These are phyloP conservation scores for Colletotrichum sp. DNA, from an alignment of 2,329 filamentous ascomycete species.

Conservation along the genomic window DNA sequence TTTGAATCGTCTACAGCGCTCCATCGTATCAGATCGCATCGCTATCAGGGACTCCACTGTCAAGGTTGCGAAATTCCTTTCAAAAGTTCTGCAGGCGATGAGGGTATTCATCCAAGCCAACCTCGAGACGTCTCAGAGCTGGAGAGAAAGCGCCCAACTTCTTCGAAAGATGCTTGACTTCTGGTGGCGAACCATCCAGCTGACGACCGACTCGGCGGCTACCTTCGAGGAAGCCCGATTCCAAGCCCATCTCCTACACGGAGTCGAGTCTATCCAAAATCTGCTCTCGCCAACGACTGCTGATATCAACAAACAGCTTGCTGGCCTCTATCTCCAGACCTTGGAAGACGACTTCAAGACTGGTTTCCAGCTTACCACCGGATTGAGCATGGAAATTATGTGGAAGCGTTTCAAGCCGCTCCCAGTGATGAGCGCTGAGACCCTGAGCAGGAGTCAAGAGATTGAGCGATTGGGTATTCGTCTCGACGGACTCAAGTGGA, in stretches of 20 bases:
- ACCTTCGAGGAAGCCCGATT: slow-evolving; percentile 68
- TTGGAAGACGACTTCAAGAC: slow-evolving; percentile 66
- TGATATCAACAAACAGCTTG: slow-evolving; percentile 39
- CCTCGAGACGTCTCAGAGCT: slow-evolving; percentile 29
- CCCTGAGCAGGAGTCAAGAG: slow-evolving; percentile 51
- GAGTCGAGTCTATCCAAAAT: slow-evolving; percentile 46
- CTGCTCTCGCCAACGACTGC: slow-evolving; percentile 30
- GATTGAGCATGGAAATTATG: slow-evolving; percentile 78
- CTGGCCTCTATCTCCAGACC: slow-evolving; percentile 41
- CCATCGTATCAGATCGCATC: slow-evolving; percentile 58
- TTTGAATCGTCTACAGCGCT: slow-evolving; percentile 66
- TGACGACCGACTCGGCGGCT: slow-evolving; percentile 41
- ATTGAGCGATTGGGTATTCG: slow-evolving; percentile 62
- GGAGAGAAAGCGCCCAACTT: slow-evolving; percentile 36
- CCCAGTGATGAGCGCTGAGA: slow-evolving; percentile 52
- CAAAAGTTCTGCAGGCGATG: slow-evolving; percentile 44
- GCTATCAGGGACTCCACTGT: slow-evolving; percentile 66
- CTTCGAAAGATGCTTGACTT: slow-evolving; percentile 54
- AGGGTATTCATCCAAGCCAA: slow-evolving; percentile 47
- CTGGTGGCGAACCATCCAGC: slow-evolving; percentile 57
- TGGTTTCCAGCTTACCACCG: slow-evolving; percentile 75
- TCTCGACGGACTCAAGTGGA: slow-evolving; percentile 68
- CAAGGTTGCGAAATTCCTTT: slow-evolving; percentile 56
- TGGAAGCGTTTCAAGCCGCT: slow-evolving; percentile 76
- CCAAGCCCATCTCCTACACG: slow-evolving; percentile 65